Base-by-base conservation (phyloP, 2,329 filamentous ascomycete genomes). In the Penicillium sp. region DNA sequence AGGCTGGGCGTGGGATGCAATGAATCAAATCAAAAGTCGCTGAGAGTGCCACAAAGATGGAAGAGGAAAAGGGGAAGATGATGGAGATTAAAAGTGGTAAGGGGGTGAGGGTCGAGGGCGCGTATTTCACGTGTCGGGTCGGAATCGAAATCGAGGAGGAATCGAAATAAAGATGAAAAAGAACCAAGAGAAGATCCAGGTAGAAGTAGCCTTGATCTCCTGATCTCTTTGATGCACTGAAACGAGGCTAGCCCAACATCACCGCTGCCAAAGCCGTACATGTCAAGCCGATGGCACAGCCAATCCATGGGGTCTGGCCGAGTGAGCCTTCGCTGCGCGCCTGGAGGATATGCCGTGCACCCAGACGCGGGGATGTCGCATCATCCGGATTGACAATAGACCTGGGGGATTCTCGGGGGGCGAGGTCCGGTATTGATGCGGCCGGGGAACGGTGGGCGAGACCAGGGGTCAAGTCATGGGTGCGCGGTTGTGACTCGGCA, bases 261-360 rank as follows among this genome's bases (percentile, higher is more conserved):
- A 65, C 56, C 6, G 63, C 63, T 13, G 62, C 57, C 28, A 65
- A 39, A 6, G 61, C 58, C 27, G 63, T 66, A 35, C 57, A 65
- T 15, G 61, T 64, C 41, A 66, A 40, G 29, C 63, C 63, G 30
- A 66, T 63, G 4, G 60, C 63, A 60, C 65, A 65, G 22, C 63
- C 63, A 37, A 65, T 64, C 62, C 62, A 66, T 20, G 63, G 63
- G 1, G 62, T 59, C 40, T 65, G 61, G 15, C 62, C 62, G 2
- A 66, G 50, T 11, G 57, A 57, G 17, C 62, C 63, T 43, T 65
- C 62, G 42, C 61, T 66, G 41, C 62, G 54, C 25, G 54, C 57
- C 28, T 55, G 52, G 30, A 61, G 45, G 11, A 58, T 47, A 37
- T 58, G 55, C 50, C 35, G 54, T 32, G 30, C 52, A 46, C 22